Conservation (phyloP, 805 yeast genomes). For the Metschnikowia shivogae region DNA sequence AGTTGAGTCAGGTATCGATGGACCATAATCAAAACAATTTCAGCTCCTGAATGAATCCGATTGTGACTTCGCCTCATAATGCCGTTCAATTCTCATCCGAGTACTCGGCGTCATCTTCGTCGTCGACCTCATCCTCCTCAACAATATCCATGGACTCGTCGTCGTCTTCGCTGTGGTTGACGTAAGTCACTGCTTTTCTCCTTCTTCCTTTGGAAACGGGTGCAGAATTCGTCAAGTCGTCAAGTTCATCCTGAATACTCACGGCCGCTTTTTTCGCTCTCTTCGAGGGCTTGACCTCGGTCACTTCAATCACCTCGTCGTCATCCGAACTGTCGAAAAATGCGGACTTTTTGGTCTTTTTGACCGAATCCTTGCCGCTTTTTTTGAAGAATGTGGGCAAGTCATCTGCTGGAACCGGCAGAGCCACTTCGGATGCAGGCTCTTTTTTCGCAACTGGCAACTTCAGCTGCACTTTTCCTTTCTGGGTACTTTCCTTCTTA, state of each 20-base stretch:
- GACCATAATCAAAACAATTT: not conserved
- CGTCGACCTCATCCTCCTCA: slow-evolving; percentile 7
- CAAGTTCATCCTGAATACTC: slow-evolving; percentile 15
- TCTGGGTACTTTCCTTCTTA: not conserved
- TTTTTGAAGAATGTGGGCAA: slow-evolving; percentile 17
- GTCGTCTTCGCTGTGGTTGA: slow-evolving; percentile 10
- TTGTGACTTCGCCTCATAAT: not conserved
- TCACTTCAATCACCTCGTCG: slow-evolving; percentile 10
- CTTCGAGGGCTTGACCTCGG: slow-evolving; percentile 1
- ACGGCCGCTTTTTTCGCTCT: slow-evolving; percentile 6
- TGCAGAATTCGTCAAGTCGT: slow-evolving; percentile 10
- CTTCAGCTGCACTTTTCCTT: slow-evolving; percentile 5
- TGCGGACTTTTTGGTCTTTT: slow-evolving; percentile 9
- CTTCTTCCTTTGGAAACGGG: slow-evolving; percentile 11
- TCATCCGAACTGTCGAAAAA: slow-evolving; percentile 16
- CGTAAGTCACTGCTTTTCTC: slow-evolving; percentile 12
- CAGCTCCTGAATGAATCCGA: not conserved
- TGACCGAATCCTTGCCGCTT: not conserved
- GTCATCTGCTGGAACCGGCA: slow-evolving; percentile 8
- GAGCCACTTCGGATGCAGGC: not conserved
- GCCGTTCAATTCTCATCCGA: slow-evolving; percentile 6
- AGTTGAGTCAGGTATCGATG: no score
- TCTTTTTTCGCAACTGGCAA: slow-evolving; percentile 8
- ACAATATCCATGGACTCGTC: not conserved
- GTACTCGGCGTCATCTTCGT: slow-evolving; percentile 9